Evolutionary conservation across 345 rosid species (phyloP).

Genomic region (Clausena lansium): DNA sequence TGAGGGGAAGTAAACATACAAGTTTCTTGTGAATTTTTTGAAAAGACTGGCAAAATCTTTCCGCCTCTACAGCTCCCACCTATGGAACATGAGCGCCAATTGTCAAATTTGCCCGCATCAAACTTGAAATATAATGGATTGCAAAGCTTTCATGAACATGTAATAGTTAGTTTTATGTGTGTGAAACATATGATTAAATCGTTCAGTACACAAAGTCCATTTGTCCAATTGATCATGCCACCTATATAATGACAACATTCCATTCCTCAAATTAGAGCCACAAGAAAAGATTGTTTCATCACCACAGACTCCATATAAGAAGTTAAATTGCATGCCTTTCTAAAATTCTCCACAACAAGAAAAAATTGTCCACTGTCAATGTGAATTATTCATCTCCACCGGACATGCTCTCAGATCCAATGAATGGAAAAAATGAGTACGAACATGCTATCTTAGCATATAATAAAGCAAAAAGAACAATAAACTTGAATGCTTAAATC

Average conservation of each 20-base stretch:
- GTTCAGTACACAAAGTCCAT: background rate
- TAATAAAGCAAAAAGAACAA: background rate
- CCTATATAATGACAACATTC: background rate
- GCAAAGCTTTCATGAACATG: background rate
- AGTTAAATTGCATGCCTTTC: background rate
- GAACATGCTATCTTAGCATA: background rate
- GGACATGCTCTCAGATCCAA: background rate
- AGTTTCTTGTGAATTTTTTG: conserved; percentile 75
- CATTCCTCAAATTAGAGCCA: background rate
- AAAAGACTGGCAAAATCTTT: conserved; percentile 73
- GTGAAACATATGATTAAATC: background rate
- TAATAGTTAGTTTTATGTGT: background rate
- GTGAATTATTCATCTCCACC: background rate
- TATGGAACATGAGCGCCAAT: conserved; percentile 16
- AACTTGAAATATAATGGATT: background rate
- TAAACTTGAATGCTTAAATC: background rate
- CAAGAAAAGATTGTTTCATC: background rate
- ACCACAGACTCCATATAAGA: background rate
- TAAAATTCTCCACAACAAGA: background rate
- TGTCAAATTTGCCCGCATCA: background rate
- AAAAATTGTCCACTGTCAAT: background rate
- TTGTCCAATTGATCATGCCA: background rate
- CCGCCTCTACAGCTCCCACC: conserved; percentile 73
- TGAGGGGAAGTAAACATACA: conserved; percentile 31
- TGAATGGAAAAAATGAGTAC: background rate